Percentiles rank a stretch among this genome's conserved stretches.
phyloP scores from a whole-genome alignment of 2,329 filamentous ascomycete genomes.

The Emmonsiellopsis sp. region DNA sequence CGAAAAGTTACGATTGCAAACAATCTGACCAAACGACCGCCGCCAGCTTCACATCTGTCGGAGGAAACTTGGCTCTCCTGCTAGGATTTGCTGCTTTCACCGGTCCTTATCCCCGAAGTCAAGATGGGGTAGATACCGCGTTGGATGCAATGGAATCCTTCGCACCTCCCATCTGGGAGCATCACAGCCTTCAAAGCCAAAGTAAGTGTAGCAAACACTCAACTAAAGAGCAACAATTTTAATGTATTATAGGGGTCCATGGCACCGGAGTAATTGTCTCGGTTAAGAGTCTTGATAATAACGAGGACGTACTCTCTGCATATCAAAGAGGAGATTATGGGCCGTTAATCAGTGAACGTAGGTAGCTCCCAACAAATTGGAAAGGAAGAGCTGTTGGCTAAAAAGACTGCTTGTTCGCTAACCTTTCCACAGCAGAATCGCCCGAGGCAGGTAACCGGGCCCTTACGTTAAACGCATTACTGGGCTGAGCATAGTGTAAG shows the following conservation, averaged over 20 bases:
- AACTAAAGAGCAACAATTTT: too few relatives aligned
- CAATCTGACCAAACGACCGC: too few relatives aligned
- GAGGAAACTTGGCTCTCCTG: conserved; percentile 15
- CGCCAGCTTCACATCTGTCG: conserved; percentile 3
- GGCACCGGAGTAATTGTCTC: conserved; percentile 12
- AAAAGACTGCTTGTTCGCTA: too few relatives aligned
- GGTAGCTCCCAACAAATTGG: too few relatives aligned
- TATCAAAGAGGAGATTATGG: too few relatives aligned
- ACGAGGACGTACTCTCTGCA: too few relatives aligned
- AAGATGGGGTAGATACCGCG: not conserved
- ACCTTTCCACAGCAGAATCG: too few relatives aligned
- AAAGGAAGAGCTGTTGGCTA: too few relatives aligned
- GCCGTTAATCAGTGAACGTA: too few relatives aligned
- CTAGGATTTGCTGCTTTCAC: conserved; percentile 17
- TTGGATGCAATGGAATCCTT: conserved; percentile 7
- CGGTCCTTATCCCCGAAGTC: not conserved
- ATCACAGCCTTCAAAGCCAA: conserved; percentile 2
- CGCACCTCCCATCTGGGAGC: conserved; percentile 10
- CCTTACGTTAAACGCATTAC: too few relatives aligned
- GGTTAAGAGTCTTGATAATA: not conserved
- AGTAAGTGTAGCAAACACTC: conserved; percentile 8
- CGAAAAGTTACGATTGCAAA: conserved; percentile 5
- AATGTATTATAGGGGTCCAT: not conserved
- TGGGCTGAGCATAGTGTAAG: too few relatives aligned
- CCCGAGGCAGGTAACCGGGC: too few relatives aligned